Percentiles rank a stretch among this genome's conserved stretches.
Conservation (phyloP, 441 rosid genomes). For the Caryocar brasiliense region DNA sequence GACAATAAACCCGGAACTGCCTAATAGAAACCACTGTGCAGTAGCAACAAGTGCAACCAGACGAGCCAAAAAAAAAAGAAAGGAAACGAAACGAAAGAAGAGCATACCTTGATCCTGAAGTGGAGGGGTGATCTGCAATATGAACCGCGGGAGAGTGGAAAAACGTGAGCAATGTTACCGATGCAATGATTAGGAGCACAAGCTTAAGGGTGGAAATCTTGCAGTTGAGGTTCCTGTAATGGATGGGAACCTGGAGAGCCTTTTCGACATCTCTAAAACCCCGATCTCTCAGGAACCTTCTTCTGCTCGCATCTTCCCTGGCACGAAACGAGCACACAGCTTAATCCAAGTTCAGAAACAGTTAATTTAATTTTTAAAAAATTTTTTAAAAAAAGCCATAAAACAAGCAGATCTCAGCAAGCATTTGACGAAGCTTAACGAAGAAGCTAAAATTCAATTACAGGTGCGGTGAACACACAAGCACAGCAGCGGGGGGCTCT, state of each 20-base stretch:
- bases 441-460: too few relatives aligned
- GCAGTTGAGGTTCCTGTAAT: slow-evolving; percentile 49
- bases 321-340: background rate
- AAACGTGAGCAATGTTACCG: slow-evolving; percentile 55
- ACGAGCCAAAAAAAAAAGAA: background rate
- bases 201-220: slow-evolving; percentile 43
- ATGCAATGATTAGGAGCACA: slow-evolving; percentile 40
- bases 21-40: background rate
- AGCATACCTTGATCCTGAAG: slow-evolving; percentile 34
- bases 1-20: background rate
- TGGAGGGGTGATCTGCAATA: slow-evolving; percentile 48
- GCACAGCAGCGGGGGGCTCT: too few relatives aligned
- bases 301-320: slow-evolving; percentile 50
- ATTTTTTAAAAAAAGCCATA: too few relatives aligned
- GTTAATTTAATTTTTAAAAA: too few relatives aligned
- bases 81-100: background rate
- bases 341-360: too few relatives aligned
- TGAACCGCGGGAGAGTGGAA: slow-evolving; percentile 52
- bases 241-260: slow-evolving; percentile 45
- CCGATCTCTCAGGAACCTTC: slow-evolving; percentile 37
- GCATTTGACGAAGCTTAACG: too few relatives aligned
- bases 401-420: too few relatives aligned
- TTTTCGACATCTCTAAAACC: slow-evolving; percentile 56
- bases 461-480: too few relatives aligned
- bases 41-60: background rate